Percentiles rank a stretch among this genome's conserved stretches.
Evolutionary conservation across 208 protist genomes (phyloP).

Genomic region (Acanthamoeba triangularis): DNA sequence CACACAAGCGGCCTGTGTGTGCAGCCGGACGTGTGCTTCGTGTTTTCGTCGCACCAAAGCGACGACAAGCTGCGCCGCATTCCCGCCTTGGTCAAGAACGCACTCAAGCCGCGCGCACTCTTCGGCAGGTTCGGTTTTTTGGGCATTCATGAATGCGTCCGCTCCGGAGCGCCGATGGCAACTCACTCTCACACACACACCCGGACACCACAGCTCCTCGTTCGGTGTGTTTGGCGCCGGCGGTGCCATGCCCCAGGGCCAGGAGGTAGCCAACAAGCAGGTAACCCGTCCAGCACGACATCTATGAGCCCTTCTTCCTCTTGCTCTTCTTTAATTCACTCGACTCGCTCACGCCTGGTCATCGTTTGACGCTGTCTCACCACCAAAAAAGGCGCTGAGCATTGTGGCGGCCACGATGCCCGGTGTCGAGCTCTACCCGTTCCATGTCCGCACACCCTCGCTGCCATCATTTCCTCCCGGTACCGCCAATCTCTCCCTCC

Average conservation of each 20-base stretch:
- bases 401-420: conserved; percentile 17
- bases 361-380: background rate
- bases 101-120: conserved; percentile 34
- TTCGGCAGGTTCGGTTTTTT: conserved; percentile 38
- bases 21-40: conserved; percentile 58
- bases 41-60: conserved; percentile 30
- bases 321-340: background rate
- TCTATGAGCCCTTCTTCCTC: too few species aligned
- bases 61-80: conserved; percentile 51
- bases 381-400: background rate
- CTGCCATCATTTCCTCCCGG: conserved; percentile 10
- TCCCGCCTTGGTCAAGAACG: conserved; percentile 20
- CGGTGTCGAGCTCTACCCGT: conserved; percentile 26
- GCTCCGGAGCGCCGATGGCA: background rate
- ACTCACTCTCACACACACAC: too few species aligned
- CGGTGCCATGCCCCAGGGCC: background rate
- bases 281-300: background rate
- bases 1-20: background rate
- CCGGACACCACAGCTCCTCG: background rate
- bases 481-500: background rate
- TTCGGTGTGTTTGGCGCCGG: conserved; percentile 30
- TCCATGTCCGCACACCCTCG: conserved; percentile 39
- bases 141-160: background rate
- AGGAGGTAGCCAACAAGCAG: conserved; percentile 44
- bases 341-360: background rate